phyloP scores from a whole-genome alignment of 768 basidiomycete species.

The Lyophyllum shimeji region DNA sequence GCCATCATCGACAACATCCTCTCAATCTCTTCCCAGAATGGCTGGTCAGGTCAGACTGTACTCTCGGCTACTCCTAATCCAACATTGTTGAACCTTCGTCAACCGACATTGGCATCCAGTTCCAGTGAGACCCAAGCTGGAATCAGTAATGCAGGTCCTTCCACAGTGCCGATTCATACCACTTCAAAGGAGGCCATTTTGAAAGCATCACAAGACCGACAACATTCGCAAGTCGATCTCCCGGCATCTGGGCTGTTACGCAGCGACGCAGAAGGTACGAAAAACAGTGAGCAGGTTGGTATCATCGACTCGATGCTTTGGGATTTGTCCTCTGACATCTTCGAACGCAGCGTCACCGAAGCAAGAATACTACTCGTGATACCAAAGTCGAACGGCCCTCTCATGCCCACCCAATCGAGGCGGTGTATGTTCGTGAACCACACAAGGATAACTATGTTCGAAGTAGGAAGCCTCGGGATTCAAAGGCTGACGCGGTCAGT shows the following conservation, averaged over 20 bases:
- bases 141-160: not conserved
- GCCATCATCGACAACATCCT: not conserved
- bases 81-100: slow-evolving; percentile 1
- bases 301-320: not conserved
- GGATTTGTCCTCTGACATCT: not conserved
- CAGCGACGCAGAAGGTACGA: slow-evolving; percentile 11
- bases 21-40: slow-evolving; percentile 5
- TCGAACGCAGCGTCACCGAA: not conserved
- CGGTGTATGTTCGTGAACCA: not conserved
- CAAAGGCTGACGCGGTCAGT: not conserved
- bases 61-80: slow-evolving; percentile 1
- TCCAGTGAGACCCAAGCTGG: slow-evolving; percentile 10
- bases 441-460: not conserved
- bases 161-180: slow-evolving; percentile 17
- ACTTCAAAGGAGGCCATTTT: slow-evolving; percentile 18
- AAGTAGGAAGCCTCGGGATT: not conserved
- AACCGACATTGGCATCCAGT: slow-evolving; percentile 1
- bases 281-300: slow-evolving; percentile 12
- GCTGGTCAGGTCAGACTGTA: not conserved
- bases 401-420: not conserved
- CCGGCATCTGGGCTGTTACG: slow-evolving; percentile 3
- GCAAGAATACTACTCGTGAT: not conserved
- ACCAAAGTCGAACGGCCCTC: not conserved
- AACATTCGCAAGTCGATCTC: slow-evolving; percentile 10
- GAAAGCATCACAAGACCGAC: slow-evolving; percentile 9